phyloP scores from a whole-genome alignment of 805 yeast species.

The Suhomyces sp. region DNA sequence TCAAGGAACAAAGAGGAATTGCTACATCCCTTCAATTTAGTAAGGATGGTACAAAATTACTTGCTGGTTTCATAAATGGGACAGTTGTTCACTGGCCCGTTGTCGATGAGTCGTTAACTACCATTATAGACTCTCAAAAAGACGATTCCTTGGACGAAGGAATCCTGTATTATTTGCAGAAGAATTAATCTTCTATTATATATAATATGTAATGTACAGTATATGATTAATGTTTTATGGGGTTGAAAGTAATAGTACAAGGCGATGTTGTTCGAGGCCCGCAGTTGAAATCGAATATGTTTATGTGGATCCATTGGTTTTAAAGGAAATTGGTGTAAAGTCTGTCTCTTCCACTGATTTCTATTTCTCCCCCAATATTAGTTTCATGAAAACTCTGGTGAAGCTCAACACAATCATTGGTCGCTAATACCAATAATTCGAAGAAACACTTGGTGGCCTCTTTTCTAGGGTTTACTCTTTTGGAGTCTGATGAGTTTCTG shows the following conservation, averaged over 20 bases:
- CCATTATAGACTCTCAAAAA: not conserved
- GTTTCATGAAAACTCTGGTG: conserved; percentile 46
- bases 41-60: conserved; percentile 16
- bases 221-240: too few species aligned
- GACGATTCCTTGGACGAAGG: conserved; percentile 8
- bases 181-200: not conserved
- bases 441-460: conserved; percentile 77
- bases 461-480: conserved; percentile 40
- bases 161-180: conserved; percentile 5
- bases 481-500: conserved; percentile 10
- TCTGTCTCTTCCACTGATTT: conserved; percentile 46
- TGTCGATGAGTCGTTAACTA: conserved; percentile 5
- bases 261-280: too few species aligned
- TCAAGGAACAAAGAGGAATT: not conserved
- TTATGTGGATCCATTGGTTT: too few species aligned
- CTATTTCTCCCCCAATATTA: conserved; percentile 56
- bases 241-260: too few species aligned
- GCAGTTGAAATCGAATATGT: not conserved
- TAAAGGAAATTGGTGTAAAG: conserved; percentile 25
- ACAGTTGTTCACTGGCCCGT: conserved; percentile 8
- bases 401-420: conserved; percentile 65
- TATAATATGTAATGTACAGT: conserved; percentile 1
- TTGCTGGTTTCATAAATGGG: conserved; percentile 26
- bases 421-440: conserved; percentile 78
- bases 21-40: conserved; percentile 16